Conservation (phyloP, 108 stramenopile species). For the Fragilariopsis cylindrus region DNA sequence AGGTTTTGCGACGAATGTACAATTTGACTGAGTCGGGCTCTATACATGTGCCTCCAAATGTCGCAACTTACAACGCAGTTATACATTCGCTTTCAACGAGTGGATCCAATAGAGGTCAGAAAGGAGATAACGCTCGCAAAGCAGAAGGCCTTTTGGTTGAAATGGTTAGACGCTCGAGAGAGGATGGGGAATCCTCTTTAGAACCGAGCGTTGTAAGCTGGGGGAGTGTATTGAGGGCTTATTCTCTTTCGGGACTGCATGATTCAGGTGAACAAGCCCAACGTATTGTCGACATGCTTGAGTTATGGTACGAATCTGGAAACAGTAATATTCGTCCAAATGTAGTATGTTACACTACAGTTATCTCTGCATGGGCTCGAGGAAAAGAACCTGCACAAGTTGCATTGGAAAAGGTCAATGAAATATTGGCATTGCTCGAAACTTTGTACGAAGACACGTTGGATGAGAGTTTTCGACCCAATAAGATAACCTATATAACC, state of each 20-base stretch:
- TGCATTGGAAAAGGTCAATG: constrained; percentile 52
- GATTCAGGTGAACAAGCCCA: constrained; percentile 57
- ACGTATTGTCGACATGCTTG: constrained; percentile 60
- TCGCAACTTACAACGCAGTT: constrained; percentile 63
- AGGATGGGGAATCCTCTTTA: constrained; percentile 32
- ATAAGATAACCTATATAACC: constrained; percentile 46
- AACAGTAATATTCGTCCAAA: constrained; percentile 33
- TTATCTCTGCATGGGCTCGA: constrained; percentile 62
- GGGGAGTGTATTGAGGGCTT: constrained; percentile 61
- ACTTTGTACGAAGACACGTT: constrained; percentile 28
- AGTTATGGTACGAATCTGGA: constrained; percentile 41
- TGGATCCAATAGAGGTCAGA: constrained; percentile 1
- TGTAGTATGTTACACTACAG: constrained; percentile 45
- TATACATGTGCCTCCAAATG: constrained; percentile 25
- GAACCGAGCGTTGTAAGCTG: constrained; percentile 46
- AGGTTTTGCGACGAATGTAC: constrained; percentile 44
- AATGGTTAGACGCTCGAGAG: constrained; percentile 5
- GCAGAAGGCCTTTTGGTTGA: constrained; percentile 38
- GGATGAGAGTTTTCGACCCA: constrained; percentile 41
- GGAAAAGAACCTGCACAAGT: constrained; percentile 29
- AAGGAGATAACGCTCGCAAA: constrained; percentile 13
- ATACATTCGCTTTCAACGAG: constrained; percentile 46
- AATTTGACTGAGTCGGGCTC: constrained; percentile 27
- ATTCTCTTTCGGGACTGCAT: constrained; percentile 51
- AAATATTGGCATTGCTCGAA: constrained; percentile 52